Evolutionary conservation across 2,329 filamentous ascomycete species (phyloP), one percentile per base, ranked within the genome.

Genomic region (Leptographium procerum): DNA sequence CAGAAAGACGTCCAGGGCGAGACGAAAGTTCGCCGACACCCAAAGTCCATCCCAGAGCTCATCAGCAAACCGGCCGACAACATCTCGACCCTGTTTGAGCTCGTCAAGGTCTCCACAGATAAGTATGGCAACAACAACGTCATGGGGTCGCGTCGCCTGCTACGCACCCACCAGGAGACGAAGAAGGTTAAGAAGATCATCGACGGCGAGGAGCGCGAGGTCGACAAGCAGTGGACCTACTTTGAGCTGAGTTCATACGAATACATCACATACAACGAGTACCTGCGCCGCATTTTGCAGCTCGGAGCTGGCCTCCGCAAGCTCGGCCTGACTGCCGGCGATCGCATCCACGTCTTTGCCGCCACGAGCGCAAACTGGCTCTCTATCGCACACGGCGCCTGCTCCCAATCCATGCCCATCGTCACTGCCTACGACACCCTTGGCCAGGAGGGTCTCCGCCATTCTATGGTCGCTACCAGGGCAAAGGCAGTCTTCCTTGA

Each of bases 141-240:
- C 60, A 73, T 88, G 64, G 89, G 87, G 61, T 84, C 82, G 65
- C 85, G 89, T 63, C 85, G 82, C 70, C 79, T 94, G 61, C 74
- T 95, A 72, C 81, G 86, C 71, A 86, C 84, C 40, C 89, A 94
- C 71, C 80, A 85, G 65, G 89, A 95, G 74, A 88, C 83, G 66
- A 95, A 92, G 79, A 92, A 90, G 79, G 76, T 95, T 70, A 94
- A 92, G 82, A 94, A 91, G 79, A 79, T 91, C 59, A 76, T 95
- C 51, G 88, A 94, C 69, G 89, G 89, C 63, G 80, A 86, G 67
- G 86, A 92, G 77, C 75, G 82, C 67, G 82, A 91, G 72, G 82
- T 91, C 31, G 87, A 92, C 70, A 95, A 95, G 83, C 62, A 89
- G 68, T 95, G 89, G 89, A 87, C 85, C 59, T 95, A 88, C 73